Evolutionary conservation across 495 filamentous ascomycete species (phyloP), one percentile per base, ranked within the genome.

Genomic region (Poronia punctata): DNA sequence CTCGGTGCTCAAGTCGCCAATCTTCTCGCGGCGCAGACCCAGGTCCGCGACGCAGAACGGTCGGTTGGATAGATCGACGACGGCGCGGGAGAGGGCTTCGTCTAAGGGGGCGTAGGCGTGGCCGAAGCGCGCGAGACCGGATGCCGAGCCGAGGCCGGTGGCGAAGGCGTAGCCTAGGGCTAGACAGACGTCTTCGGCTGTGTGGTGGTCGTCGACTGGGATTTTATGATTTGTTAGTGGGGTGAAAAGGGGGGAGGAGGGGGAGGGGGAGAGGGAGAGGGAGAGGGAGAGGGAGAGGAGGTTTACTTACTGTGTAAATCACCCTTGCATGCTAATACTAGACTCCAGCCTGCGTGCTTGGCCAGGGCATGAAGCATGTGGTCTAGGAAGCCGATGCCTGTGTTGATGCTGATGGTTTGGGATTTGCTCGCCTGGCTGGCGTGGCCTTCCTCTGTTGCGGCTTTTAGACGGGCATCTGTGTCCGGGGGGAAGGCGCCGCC

Each of bases 311-410:
- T 95, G 67, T 89, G 83, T 17, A 97, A 60, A 67, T 98, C 92
- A 12, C 92, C 92, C 60, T 80, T 75, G 53, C 86, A 90, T 29
- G 77, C 70, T 16, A 98, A 65, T 7, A 76, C 76, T 50, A 98
- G 62, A 70, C 81, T 87, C 92, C 89, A 95, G 12, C 90, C 90
- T 0, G 84, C 79, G 64, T 98, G 92, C 60, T 98, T 97, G 2
- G 92, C 84, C 26, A 96, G 77, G 19, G 92, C 92, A 60, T 98
- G 92, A 35, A 98, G 71, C 92, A 98, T 97, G 70, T 98, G 92
- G 68, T 98, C 92, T 22, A 98, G 70, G 65, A 98, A 98, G n/a
- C 92, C 92, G 56, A 98, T 94, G 34, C 92, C 92, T 1, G 90
- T 92, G 72, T 84, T 83, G 42, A 97, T 73, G 59, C 74, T 79